Conservation (phyloP, 2,329 filamentous ascomycete species). For the Trichoderma afroharzianum region DNA sequence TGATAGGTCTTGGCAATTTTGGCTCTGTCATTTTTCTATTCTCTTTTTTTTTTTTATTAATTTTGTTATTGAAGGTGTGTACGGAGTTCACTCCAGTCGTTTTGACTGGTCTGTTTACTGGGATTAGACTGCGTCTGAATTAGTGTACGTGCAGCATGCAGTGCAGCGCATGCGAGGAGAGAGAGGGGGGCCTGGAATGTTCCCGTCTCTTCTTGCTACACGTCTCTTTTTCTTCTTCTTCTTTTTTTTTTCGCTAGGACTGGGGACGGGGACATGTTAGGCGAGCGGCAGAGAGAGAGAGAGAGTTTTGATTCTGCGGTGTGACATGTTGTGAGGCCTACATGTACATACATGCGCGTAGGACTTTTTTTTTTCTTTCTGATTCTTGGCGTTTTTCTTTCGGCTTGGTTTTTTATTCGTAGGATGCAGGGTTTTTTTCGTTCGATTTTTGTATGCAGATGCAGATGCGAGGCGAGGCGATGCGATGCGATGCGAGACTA, state of each 20-base stretch:
- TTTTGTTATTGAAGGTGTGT: neutral
- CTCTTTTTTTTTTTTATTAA: neutral
- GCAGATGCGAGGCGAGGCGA: neutral
- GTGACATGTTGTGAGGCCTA: conserved; percentile 4
- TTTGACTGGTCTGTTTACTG: neutral
- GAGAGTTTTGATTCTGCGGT: neutral
- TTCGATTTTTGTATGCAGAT: neutral
- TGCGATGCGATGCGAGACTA: neutral
- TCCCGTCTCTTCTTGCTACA: neutral
- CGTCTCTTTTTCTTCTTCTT: no score
- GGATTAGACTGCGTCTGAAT: neutral
- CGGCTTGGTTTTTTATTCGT: neutral
- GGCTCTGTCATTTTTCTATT: neutral
- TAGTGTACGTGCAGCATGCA: neutral
- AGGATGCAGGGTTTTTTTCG: neutral
- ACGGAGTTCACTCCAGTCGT: no score
- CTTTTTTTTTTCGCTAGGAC: neutral
- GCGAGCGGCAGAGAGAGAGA: neutral
- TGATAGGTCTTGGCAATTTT: neutral
- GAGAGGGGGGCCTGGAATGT: neutral
- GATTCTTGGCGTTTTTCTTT: neutral
- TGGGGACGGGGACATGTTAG: neutral
- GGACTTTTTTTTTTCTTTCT: neutral
- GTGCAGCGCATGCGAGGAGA: neutral
- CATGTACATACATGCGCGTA: neutral